Conservation (phyloP, 1,284 basidiomycete species). For the Melampsora larici-populina region DNA sequence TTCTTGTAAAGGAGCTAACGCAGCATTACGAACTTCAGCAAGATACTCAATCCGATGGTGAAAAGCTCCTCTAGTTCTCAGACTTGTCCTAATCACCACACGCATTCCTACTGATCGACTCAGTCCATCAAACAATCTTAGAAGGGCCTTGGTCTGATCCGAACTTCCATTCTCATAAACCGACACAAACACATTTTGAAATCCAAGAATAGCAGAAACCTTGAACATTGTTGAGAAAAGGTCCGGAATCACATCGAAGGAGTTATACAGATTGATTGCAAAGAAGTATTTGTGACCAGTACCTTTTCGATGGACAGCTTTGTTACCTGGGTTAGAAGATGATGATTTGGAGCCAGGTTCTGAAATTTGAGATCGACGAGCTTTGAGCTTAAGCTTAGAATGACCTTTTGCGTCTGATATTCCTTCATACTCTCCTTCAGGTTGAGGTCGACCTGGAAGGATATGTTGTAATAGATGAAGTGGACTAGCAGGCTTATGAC, state of each 20-base stretch:
- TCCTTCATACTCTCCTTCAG: slow-evolving; percentile 55
- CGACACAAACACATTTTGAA: slow-evolving; percentile 91
- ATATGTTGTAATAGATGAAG: slow-evolving; percentile 63
- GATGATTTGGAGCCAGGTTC: slow-evolving; percentile 47
- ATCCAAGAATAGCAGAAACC: slow-evolving; percentile 79
- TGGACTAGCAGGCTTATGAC: slow-evolving; percentile 49
- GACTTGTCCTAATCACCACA: slow-evolving; percentile 82
- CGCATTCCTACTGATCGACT: slow-evolving; percentile 81
- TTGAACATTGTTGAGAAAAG: slow-evolving; percentile 93
- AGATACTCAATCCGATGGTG: slow-evolving; percentile 98
- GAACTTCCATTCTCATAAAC: slow-evolving; percentile 96
- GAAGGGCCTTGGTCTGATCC: slow-evolving; percentile 91
- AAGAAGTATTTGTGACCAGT: slow-evolving; percentile 89
- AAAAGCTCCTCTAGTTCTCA: slow-evolving; percentile 87
- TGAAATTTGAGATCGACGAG: slow-evolving; percentile 41
- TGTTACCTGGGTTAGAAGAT: slow-evolving; percentile 48
- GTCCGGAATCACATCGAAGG: slow-evolving; percentile 90
- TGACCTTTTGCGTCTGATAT: slow-evolving; percentile 58
- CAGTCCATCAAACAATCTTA: slow-evolving; percentile 85
- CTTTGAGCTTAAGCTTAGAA: slow-evolving; percentile 45
- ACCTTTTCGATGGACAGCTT: slow-evolving; percentile 44
- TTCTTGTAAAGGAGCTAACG: slow-evolving; percentile 87
- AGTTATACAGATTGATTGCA: slow-evolving; percentile 84
- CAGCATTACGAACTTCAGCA: slow-evolving; percentile 90
- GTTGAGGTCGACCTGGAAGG: slow-evolving; percentile 51